phyloP scores from a whole-genome alignment of 192 early-diverging fungal genomes.

The Coemansia sp. region DNA sequence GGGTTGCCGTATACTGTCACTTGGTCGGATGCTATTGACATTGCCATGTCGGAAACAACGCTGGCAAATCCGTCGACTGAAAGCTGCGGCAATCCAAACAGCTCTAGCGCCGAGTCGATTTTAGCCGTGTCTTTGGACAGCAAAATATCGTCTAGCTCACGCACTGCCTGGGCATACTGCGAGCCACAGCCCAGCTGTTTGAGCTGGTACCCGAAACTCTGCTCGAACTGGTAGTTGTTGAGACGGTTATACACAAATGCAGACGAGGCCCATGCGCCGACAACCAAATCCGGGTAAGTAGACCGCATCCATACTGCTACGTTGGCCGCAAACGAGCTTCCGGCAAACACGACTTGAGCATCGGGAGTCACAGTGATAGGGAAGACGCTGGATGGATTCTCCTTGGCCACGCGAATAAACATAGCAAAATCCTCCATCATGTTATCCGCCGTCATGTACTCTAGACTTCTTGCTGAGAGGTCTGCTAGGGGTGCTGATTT shows the following conservation, averaged over 20 bases:
- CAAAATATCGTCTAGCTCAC: slow-evolving; percentile 35
- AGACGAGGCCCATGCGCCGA: slow-evolving; percentile 67
- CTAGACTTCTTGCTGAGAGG: slow-evolving; percentile 20
- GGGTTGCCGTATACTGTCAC: slow-evolving; percentile 1
- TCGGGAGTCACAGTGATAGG: background rate
- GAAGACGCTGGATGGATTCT: background rate
- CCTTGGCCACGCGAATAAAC: slow-evolving; percentile 19
- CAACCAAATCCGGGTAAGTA: slow-evolving; percentile 62
- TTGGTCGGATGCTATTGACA: slow-evolving; percentile 4
- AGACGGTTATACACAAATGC: slow-evolving; percentile 64
- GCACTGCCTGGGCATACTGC: slow-evolving; percentile 36
- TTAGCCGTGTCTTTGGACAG: background rate
- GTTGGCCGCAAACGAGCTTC: slow-evolving; percentile 72
- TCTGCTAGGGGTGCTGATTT: slow-evolving; percentile 44
- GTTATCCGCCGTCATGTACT: slow-evolving; percentile 25
- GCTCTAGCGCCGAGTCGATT: background rate
- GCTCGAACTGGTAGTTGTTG: slow-evolving; percentile 61
- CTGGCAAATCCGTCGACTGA: slow-evolving; percentile 12
- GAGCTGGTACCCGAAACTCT: slow-evolving; percentile 35
- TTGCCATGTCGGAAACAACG: slow-evolving; percentile 12
- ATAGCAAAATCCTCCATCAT: slow-evolving; percentile 21
- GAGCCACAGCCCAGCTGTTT: slow-evolving; percentile 19
- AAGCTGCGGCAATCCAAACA: slow-evolving; percentile 22
- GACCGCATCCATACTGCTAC: slow-evolving; percentile 72
- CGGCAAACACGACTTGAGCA: slow-evolving; percentile 65